These are phyloP conservation scores for Colletotrichum brevisporum DNA, from an alignment of 2,329 filamentous ascomycete genomes.

Conservation along the genomic window DNA sequence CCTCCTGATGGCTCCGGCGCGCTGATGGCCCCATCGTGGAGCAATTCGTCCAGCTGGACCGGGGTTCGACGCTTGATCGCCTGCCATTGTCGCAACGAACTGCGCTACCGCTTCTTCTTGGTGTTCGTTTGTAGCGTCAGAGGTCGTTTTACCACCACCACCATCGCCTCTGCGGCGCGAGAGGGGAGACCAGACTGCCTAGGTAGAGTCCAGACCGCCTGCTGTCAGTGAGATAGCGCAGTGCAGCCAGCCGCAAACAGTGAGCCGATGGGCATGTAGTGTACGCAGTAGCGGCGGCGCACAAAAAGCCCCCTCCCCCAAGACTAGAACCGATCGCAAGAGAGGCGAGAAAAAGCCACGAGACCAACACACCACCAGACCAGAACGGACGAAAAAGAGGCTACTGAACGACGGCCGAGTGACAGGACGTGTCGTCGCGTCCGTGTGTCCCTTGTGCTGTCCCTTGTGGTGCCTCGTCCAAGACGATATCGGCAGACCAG, in stretches of 20 bases:
- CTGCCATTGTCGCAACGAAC: not conserved
- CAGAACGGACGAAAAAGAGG: not conserved
- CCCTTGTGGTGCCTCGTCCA: slow-evolving; percentile 3
- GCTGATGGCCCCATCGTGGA: slow-evolving; percentile 6
- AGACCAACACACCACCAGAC: slow-evolving; percentile 21
- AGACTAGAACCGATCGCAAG: too few species aligned
- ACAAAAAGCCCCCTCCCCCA: too few species aligned
- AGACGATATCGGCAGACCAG: slow-evolving; percentile 22
- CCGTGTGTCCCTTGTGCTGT: slow-evolving; percentile 4
- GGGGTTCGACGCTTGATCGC: slow-evolving; percentile 16
- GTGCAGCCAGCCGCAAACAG: slow-evolving; percentile 13
- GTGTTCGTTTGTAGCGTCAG: not conserved
- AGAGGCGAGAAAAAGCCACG: not conserved
- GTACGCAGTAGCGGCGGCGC: too few species aligned
- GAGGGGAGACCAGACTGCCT: too few species aligned
- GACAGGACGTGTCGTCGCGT: slow-evolving; percentile 23
- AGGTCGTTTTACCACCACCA: not conserved
- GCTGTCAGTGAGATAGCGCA: not conserved
- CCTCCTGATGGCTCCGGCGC: too few species aligned
- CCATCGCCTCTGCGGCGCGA: slow-evolving; percentile 24
- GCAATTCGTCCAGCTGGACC: slow-evolving; percentile 17
- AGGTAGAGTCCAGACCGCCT: slow-evolving; percentile 23
- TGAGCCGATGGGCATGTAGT: too few species aligned
- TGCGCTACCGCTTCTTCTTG: not conserved
- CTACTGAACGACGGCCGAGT: slow-evolving; percentile 1